phyloP scores from a whole-genome alignment of 108 stramenopile species.

The Discostella stelligeroides region DNA sequence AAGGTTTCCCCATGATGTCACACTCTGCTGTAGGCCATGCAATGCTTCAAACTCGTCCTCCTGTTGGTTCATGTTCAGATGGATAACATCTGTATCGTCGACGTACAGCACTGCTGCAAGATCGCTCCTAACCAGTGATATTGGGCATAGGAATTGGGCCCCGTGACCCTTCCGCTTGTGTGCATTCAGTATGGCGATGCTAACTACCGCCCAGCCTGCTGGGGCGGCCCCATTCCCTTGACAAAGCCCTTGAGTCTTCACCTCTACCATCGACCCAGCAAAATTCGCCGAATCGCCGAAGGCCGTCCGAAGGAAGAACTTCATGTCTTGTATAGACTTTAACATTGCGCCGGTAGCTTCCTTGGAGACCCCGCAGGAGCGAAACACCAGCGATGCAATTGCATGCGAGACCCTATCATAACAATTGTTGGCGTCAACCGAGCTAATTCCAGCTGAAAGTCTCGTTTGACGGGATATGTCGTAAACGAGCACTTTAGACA shows the following conservation, averaged over 20 bases:
- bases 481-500: slow-evolving; percentile 5
- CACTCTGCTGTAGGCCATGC: neutral
- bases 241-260: slow-evolving; percentile 4
- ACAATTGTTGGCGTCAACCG: slow-evolving; percentile 12
- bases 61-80: neutral
- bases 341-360: neutral
- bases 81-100: too few relatives aligned
- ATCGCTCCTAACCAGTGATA: neutral
- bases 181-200: neutral
- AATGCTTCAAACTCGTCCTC: neutral
- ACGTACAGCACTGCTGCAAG: slow-evolving; percentile 2
- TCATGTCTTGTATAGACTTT: too few relatives aligned
- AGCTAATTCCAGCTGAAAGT: neutral
- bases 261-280: neutral
- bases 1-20: slow-evolving; percentile 10
- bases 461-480: neutral
- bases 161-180: slow-evolving; percentile 7
- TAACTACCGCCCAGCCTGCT: too few relatives aligned
- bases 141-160: slow-evolving; percentile 1
- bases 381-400: slow-evolving; percentile 11
- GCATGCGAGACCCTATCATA: slow-evolving; percentile 5
- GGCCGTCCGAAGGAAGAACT: too few relatives aligned
- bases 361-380: neutral
- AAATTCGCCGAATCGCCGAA: too few relatives aligned
- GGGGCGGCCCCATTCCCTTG: slow-evolving; percentile 8